Evolutionary conservation across 2,329 filamentous ascomycete species (phyloP).

Genomic region (Hypoxylon sp.): DNA sequence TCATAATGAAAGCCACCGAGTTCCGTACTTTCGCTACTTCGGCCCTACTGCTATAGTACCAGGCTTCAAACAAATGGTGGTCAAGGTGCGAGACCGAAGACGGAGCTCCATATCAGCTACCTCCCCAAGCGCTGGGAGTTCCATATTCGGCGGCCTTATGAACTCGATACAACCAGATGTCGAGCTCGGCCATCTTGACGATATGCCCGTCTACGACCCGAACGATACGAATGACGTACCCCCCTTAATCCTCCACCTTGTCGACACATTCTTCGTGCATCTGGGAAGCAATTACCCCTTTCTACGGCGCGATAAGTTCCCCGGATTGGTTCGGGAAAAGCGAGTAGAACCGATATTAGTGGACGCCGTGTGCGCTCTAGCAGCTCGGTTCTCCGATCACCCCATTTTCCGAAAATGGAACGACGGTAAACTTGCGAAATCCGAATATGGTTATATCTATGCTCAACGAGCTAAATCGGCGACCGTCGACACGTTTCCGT

Average conservation of each 20-base stretch:
- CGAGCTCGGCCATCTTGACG: slow-evolving; percentile 62
- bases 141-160: slow-evolving; percentile 55
- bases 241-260: slow-evolving; percentile 80
- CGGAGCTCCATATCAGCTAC: slow-evolving; percentile 72
- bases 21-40: slow-evolving; percentile 93
- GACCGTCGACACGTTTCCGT: slow-evolving; percentile 85
- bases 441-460: slow-evolving; percentile 82
- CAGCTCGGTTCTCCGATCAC: slow-evolving; percentile 82
- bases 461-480: slow-evolving; percentile 87
- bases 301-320: slow-evolving; percentile 78
- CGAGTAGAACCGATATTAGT: slow-evolving; percentile 87
- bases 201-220: slow-evolving; percentile 82
- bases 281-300: slow-evolving; percentile 91
- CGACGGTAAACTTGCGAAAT: slow-evolving; percentile 66
- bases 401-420: slow-evolving; percentile 66
- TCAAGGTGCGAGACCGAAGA: slow-evolving; percentile 77
- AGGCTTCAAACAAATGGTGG: slow-evolving; percentile 93
- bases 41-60: slow-evolving; percentile 92
- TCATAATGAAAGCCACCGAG: slow-evolving; percentile 70
- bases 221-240: slow-evolving; percentile 79
- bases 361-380: slow-evolving; percentile 86
- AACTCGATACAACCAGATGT: slow-evolving; percentile 61
- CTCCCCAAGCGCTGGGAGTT: slow-evolving; percentile 62
- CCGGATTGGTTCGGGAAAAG: slow-evolving; percentile 84
- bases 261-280: slow-evolving; percentile 85